A percentile compares a stretch with the other conserved stretches of the same genome.
phyloP scores from a whole-genome alignment of 176 grass and related monocot genomes.

The Oryza australiensis region DNA sequence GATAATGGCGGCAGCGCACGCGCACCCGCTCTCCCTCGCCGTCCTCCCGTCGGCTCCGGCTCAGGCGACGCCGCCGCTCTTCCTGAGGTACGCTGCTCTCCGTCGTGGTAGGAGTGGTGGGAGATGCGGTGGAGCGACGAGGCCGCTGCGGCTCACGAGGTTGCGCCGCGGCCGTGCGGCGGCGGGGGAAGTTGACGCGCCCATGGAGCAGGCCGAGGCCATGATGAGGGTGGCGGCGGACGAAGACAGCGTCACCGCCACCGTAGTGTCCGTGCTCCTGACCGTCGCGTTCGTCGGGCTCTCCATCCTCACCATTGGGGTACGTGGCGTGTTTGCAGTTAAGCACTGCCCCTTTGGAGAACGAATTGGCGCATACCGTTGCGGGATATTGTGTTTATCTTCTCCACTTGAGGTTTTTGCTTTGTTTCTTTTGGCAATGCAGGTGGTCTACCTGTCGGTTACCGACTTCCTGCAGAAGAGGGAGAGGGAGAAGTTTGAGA shows the following conservation, averaged over 20 bases:
- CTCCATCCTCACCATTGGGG: conserved; percentile 62
- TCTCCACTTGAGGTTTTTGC: neutral
- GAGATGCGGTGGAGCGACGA: neutral
- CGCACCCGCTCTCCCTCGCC: conserved; percentile 10
- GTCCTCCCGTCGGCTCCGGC: conserved; percentile 27
- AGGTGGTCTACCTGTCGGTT: conserved; percentile 67
- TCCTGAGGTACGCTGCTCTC: neutral
- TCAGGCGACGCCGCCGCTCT: neutral
- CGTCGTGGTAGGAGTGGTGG: neutral
- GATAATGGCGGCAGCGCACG: conserved; percentile 50
- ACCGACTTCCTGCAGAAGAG: conserved; percentile 77
- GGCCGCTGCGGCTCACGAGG: conserved; percentile 24
- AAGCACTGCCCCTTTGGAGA: neutral
- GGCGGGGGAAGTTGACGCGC: conserved; percentile 29
- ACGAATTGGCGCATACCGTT: neutral
- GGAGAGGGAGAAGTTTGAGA: conserved; percentile 80
- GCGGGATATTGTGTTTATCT: neutral
- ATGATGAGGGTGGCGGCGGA: conserved; percentile 49
- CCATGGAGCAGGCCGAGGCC: conserved; percentile 43
- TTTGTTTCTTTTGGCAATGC: conserved; percentile 25
- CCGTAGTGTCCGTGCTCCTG: conserved; percentile 55
- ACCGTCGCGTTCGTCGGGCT: conserved; percentile 55
- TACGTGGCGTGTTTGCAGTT: conserved; percentile 5
- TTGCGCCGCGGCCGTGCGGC: neutral
- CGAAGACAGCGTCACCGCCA: conserved; percentile 46